Evolutionary conservation across 441 rosid species (phyloP).

Genomic region (Brassica hybrid): DNA sequence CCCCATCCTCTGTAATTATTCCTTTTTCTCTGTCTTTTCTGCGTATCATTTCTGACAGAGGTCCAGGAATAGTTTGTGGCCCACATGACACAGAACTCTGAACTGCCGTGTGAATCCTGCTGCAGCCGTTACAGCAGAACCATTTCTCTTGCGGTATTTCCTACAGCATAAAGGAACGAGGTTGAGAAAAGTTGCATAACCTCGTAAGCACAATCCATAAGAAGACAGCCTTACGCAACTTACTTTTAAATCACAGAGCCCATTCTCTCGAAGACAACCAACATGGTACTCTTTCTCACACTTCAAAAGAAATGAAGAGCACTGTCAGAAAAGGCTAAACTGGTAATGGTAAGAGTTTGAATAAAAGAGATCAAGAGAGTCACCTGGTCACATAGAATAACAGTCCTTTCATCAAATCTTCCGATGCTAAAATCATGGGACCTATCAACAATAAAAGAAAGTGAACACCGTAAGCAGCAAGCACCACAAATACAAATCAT

Average conservation of each 20-base stretch:
- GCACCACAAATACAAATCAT: neutral
- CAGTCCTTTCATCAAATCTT: constrained; percentile 82
- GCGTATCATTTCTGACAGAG: constrained; percentile 53
- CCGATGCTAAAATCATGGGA: constrained; percentile 75
- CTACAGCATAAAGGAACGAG: constrained; percentile 44
- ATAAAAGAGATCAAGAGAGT: constrained; percentile 27
- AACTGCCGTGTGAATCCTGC: constrained; percentile 62
- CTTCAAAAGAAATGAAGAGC: constrained; percentile 46
- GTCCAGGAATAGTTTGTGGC: constrained; percentile 73
- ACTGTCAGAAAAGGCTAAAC: constrained; percentile 21
- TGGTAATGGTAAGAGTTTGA: constrained; percentile 2
- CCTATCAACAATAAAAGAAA: constrained; percentile 44
- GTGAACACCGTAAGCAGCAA: neutral
- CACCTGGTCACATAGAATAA: constrained; percentile 94
- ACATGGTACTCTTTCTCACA: constrained; percentile 99
- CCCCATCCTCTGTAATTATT: constrained; percentile 46
- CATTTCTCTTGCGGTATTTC: constrained; percentile 89
- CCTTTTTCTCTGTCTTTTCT: constrained; percentile 51
- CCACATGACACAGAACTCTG: constrained; percentile 67
- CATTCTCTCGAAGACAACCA: constrained; percentile 82
- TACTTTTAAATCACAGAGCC: constrained; percentile 81
- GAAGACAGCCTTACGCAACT: constrained; percentile 42
- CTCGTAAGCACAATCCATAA: constrained; percentile 9
- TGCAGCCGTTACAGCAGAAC: constrained; percentile 84
- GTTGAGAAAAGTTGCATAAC: constrained; percentile 1